Conservation (phyloP, 768 basidiomycete species). For the Leccinum incarnatum region DNA sequence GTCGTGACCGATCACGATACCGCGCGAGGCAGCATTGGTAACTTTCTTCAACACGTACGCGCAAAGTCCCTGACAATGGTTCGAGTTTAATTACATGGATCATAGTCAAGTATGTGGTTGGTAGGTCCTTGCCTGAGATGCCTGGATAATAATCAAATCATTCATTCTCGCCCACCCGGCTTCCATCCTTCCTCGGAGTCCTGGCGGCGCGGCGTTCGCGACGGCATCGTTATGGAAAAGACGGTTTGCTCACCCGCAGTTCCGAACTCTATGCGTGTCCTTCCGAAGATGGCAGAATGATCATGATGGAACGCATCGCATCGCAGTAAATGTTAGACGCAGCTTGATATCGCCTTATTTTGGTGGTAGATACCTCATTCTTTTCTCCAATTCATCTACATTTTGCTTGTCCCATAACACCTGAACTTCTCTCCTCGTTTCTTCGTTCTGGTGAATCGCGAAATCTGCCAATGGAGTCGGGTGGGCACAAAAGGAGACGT, state of each 20-base stretch:
- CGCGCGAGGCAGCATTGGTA: conserved; percentile 50
- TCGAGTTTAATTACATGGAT: background rate
- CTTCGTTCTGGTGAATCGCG: conserved; percentile 32
- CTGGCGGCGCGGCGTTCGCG: conserved; percentile 34
- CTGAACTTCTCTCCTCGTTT: conserved; percentile 38
- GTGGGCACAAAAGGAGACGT: background rate
- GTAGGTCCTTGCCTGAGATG: conserved; percentile 59
- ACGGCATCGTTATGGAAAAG: background rate
- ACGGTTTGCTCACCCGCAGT: conserved; percentile 61
- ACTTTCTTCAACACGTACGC: conserved; percentile 63
- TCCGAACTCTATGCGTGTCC: conserved; percentile 79
- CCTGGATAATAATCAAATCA: conserved; percentile 77
- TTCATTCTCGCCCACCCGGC: conserved; percentile 94
- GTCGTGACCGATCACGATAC: conserved; percentile 84
- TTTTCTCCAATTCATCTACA: conserved; percentile 36
- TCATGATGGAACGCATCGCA: background rate
- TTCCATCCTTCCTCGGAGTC: conserved; percentile 79
- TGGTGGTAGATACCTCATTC: conserved; percentile 36
- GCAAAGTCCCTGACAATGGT: conserved; percentile 59
- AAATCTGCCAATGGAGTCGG: background rate
- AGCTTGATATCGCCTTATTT: background rate
- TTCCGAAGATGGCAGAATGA: conserved; percentile 23
- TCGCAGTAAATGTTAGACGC: background rate
- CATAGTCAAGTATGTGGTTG: too few species aligned
- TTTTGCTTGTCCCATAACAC: conserved; percentile 30